Evolutionary conservation across 805 yeast genomes (phyloP).

Genomic region (Candida oleophila): DNA sequence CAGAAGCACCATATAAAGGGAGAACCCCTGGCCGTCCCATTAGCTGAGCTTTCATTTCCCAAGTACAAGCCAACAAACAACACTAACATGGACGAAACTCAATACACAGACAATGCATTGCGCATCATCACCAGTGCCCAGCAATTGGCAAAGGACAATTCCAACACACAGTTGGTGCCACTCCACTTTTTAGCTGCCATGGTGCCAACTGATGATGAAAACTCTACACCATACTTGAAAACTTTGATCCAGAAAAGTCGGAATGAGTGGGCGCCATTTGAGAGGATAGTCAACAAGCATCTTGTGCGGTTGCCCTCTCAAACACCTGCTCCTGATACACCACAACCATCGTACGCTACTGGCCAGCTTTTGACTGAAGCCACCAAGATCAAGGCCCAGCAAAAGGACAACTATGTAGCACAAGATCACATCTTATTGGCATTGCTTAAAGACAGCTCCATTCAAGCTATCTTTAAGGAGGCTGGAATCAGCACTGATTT

Average conservation of each 20-base stretch:
- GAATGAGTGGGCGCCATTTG: constrained; percentile 80
- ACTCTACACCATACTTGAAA: constrained; percentile 59
- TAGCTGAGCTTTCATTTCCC: background rate
- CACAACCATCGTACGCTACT: constrained; percentile 72
- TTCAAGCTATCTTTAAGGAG: constrained; percentile 72
- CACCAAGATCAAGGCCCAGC: constrained; percentile 74
- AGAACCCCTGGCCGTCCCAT: no score
- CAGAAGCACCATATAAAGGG: no score
- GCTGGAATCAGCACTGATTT: constrained; percentile 65
- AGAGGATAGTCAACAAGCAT: constrained; percentile 75
- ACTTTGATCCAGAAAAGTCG: constrained; percentile 83
- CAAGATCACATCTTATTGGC: constrained; percentile 93
- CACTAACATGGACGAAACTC: constrained; percentile 60
- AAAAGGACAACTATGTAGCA: constrained; percentile 87
- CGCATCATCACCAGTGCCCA: constrained; percentile 76
- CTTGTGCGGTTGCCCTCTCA: constrained; percentile 86
- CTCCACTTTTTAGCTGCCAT: constrained; percentile 89
- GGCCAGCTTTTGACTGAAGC: constrained; percentile 76
- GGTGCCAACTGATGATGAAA: constrained; percentile 59
- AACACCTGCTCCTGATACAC: constrained; percentile 82
- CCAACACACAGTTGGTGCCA: constrained; percentile 83
- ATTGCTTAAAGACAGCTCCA: constrained; percentile 71
- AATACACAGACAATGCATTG: constrained; percentile 92
- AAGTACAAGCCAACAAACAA: background rate
- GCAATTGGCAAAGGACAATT: constrained; percentile 78